Evolutionary conservation across 1,284 basidiomycete species (phyloP).

Genomic region (Leccinum colubrinum): DNA sequence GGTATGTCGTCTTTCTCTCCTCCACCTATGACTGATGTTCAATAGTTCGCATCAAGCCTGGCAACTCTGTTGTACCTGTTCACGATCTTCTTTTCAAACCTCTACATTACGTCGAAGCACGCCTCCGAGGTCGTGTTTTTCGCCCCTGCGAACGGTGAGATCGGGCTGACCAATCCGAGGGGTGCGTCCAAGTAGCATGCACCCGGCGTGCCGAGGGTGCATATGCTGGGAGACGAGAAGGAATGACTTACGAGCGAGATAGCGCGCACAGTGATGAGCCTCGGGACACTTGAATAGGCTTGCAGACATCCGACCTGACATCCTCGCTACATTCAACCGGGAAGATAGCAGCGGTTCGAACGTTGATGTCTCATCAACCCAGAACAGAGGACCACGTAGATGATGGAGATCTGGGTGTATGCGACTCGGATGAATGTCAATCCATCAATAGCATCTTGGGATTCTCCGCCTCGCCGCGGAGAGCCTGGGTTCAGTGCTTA

Average conservation of each 20-base stretch:
- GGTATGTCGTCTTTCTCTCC: slow-evolving; percentile 32
- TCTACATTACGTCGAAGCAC: slow-evolving; percentile 45
- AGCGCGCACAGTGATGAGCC: background rate
- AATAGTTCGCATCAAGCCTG: slow-evolving; percentile 39
- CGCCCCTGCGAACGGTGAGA: slow-evolving; percentile 20
- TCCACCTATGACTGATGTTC: background rate
- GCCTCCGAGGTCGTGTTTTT: slow-evolving; percentile 19
- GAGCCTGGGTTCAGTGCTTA: slow-evolving; percentile 65
- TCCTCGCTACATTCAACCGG: too few species aligned
- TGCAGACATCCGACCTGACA: too few species aligned
- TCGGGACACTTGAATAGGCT: too few species aligned
- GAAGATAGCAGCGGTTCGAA: too few species aligned
- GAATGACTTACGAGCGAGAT: slow-evolving; percentile 15
- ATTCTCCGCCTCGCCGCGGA: slow-evolving; percentile 71
- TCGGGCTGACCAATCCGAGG: slow-evolving; percentile 30
- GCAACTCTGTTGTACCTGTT: slow-evolving; percentile 78
- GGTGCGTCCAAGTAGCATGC: slow-evolving; percentile 38
- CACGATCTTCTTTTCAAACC: slow-evolving; percentile 55
- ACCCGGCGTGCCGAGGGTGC: slow-evolving; percentile 31
- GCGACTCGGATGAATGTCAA: background rate
- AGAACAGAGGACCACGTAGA: background rate
- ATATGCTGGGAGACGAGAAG: slow-evolving; percentile 37
- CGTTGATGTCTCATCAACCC: background rate
- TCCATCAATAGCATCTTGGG: slow-evolving; percentile 74
- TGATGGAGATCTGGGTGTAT: too few species aligned